Base-by-base conservation (phyloP, 768 basidiomycete species). In the Rhodotorula babjevae region DNA sequence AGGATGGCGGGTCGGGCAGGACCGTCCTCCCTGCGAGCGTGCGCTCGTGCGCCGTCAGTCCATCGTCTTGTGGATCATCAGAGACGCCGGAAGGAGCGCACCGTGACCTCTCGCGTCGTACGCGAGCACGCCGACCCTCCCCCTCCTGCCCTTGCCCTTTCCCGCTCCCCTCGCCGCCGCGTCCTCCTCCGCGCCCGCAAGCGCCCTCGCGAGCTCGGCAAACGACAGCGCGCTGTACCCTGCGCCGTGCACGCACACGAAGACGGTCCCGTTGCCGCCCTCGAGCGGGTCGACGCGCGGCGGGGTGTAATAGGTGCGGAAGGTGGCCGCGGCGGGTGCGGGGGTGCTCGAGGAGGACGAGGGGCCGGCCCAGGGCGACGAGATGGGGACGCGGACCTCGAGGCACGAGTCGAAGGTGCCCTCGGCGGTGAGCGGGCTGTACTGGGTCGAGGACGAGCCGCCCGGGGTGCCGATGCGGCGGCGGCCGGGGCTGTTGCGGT, bases 231-330 rank as follows among this genome's bases (percentile, higher is more conserved):
- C 96, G 0, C 89, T 89, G 79, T 92, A 92, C n/a, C 96, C 96
- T 0, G 92, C 95, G 2, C 96, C 96, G 77, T 99, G 95, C 78
- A 96, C 93, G 82, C 91, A 94, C 11, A 97, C 85, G 80, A 98
- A 86, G 7, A 95, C 87, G 0, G 89, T 88, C 27, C 84, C 84
- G 1, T 72, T 71, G 21, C 67, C 76, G 15, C 9, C 46, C 27
- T n/a, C n/a, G 27, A 2, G 25, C 50, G 10, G 50, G n/a, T 25
- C 7, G 14, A 27, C 0, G 53, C n/a, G 53, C n/a, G 68, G 65
- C 25, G 70, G 25, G 10, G 69, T 66, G 61, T 63, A 72, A 42
- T 72, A 72, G 7, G 67, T 89, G 44, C 94, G 85, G 76, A 87
- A 86, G 61, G 89, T 87, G 10, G 92, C 86, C 29, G 83, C n/a